Evolutionary conservation across 306 rosid genomes (phyloP).

Genomic region (Vigna trinervia): DNA sequence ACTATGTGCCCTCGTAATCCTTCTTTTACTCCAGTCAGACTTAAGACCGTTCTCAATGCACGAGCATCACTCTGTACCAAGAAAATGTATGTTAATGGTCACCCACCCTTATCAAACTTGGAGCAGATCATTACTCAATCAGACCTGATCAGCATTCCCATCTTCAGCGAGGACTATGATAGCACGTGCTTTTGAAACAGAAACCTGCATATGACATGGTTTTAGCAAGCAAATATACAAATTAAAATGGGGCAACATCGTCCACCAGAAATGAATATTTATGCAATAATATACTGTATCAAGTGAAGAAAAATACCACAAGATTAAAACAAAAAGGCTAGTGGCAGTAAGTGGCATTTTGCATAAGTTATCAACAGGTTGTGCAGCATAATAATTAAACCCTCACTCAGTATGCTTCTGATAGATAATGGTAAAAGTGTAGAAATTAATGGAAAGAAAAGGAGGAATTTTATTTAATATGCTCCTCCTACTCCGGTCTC

Average conservation of each 20-base stretch:
- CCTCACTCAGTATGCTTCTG: neutral
- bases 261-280: conserved; percentile 16
- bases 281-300: conserved; percentile 5
- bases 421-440: neutral
- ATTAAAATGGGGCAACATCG: conserved; percentile 19
- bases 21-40: conserved; percentile 90
- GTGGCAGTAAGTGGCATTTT: conserved; percentile 18
- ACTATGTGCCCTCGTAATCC: conserved; percentile 89
- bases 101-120: conserved; percentile 41
- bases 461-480: neutral
- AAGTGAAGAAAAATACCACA: conserved; percentile 5
- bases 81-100: conserved; percentile 42
- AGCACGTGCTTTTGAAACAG: conserved; percentile 93
- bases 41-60: conserved; percentile 87
- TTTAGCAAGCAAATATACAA: conserved; percentile 29
- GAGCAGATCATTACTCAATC: conserved; percentile 41
- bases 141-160: conserved; percentile 97
- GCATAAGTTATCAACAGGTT: conserved; percentile 21
- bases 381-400: conserved; percentile 24
- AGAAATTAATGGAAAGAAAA: neutral
- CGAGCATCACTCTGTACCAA: conserved; percentile 91
- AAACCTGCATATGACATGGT: conserved; percentile 60
- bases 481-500: conserved; percentile 5
- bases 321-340: conserved; percentile 18
- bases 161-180: conserved; percentile 91